A percentile compares a stretch with the other conserved stretches of the same genome.
Conservation (phyloP, 306 rosid genomes). For the Gastrolobium villosum region DNA sequence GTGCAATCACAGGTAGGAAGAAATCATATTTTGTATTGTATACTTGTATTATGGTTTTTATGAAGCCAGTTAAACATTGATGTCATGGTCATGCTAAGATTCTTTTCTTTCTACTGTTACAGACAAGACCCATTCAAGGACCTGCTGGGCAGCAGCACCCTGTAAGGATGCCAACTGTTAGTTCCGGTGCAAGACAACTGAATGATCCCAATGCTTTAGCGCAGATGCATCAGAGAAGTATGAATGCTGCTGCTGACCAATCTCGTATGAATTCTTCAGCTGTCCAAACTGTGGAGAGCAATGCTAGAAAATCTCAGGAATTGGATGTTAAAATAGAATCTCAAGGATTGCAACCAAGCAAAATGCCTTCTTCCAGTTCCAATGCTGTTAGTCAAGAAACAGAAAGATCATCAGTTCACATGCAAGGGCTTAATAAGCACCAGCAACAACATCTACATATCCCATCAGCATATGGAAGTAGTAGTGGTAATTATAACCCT, state of each 20-base stretch:
- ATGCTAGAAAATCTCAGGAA: constrained; percentile 61
- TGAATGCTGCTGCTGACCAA: constrained; percentile 61
- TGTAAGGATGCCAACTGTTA: constrained; percentile 64
- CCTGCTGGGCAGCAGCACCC: constrained; percentile 65
- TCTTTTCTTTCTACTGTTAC: constrained; percentile 4
- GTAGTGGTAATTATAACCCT: constrained; percentile 63
- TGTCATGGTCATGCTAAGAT: constrained; percentile 13
- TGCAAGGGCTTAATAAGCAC: constrained; percentile 70
- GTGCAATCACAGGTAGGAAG: constrained; percentile 74
- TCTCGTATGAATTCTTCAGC: constrained; percentile 61
- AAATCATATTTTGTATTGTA: constrained; percentile 26
- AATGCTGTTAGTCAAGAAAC: constrained; percentile 65
- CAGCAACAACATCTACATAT: constrained; percentile 70
- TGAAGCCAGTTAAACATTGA: neutral
- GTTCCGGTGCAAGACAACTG: constrained; percentile 62
- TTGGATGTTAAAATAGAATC: constrained; percentile 59
- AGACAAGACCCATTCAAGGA: constrained; percentile 56
- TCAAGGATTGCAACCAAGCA: constrained; percentile 64
- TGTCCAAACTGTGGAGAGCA: constrained; percentile 62
- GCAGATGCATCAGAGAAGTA: constrained; percentile 73
- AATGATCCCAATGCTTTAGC: constrained; percentile 73
- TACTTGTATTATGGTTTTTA: constrained; percentile 1
- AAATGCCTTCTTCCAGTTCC: constrained; percentile 62
- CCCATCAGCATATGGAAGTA: constrained; percentile 72
- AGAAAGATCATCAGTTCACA: constrained; percentile 63